Evolutionary conservation across 306 rosid genomes (phyloP).

Genomic region (Sesbania bispinosa): DNA sequence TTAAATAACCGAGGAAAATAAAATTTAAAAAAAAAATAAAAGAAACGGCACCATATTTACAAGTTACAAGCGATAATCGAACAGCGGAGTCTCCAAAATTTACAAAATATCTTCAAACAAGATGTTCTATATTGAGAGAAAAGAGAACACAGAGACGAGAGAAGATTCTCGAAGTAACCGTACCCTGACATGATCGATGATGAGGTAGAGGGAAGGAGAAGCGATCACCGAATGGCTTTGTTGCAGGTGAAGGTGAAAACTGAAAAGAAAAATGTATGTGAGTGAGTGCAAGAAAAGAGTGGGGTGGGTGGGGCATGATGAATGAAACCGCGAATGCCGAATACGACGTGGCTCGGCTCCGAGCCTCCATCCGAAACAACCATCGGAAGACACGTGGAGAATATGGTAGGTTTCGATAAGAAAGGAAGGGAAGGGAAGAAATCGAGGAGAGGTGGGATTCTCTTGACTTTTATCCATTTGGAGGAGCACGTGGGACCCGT

Average conservation of each 20-base stretch:
- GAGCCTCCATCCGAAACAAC: slow-evolving; percentile 35
- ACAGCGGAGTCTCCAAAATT: background rate
- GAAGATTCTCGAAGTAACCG: background rate
- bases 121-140: background rate
- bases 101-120: background rate
- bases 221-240: background rate
- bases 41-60: too few relatives aligned
- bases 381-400: slow-evolving; percentile 41
- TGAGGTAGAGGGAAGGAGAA: background rate
- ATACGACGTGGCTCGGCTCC: slow-evolving; percentile 35
- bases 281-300: slow-evolving; percentile 27
- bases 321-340: slow-evolving; percentile 11
- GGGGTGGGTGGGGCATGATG: slow-evolving; percentile 15
- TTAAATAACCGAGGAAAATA: background rate
- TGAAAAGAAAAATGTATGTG: background rate
- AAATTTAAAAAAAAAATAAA: background rate
- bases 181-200: slow-evolving; percentile 34
- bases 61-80: slow-evolving; percentile 7
- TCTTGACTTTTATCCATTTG: slow-evolving; percentile 31
- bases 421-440: slow-evolving; percentile 4
- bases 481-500: slow-evolving; percentile 18
- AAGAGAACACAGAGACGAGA: background rate
- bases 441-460: background rate
- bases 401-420: slow-evolving; percentile 26
- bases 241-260: background rate